Evolutionary conservation across 495 filamentous ascomycete species (phyloP), one percentile per base, ranked within the genome.

Genomic region (Podospora comata): DNA sequence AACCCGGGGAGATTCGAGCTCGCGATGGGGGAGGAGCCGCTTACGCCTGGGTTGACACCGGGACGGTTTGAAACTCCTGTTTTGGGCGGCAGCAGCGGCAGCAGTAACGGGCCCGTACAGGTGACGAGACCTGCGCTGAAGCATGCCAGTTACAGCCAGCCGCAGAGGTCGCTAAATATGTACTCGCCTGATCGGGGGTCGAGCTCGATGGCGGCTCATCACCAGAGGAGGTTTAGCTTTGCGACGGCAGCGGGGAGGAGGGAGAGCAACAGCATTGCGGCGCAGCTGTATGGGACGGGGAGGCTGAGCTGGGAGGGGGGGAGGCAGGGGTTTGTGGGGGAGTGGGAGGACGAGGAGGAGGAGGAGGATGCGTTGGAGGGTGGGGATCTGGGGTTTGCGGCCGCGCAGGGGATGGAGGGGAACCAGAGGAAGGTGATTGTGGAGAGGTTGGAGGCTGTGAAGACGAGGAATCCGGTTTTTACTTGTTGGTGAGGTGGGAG

Each of bases 391-490:
- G 95, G 95, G 5, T 98, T 96, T 78, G 92, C 93, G 9, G 96
- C 92, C 13, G 94, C 93, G 1, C 91, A 91, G 76, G 96, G 89
- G n/a, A 91, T 93, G 90, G 93, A 97, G 76, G 91, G 92, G 2
- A 90, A 91, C 65, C 87, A 89, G 77, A 86, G 93, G 68, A 94
- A 93, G 79, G 96, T 99, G 55, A 98, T 98, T 83, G 94, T 98
- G 54, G 95, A 99, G 82, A 82, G 95, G 72, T 76, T 99, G 64
- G 95, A 98, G 82, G 90, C 93, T 61, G 94, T 99, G 34, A 98
- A 97, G 83, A 90, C 88, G 77, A 92, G 90, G 78, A 95, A 96
- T 77, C 95, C 95, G 18, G 92, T 99, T 16, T 99, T 99, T 79
- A 97, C 91, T 54, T 99, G 95, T 92, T 99, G 96, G 85, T 97